Base-by-base conservation (phyloP, 371 early-diverging fungal species). In the Gilbertella persicaria region DNA sequence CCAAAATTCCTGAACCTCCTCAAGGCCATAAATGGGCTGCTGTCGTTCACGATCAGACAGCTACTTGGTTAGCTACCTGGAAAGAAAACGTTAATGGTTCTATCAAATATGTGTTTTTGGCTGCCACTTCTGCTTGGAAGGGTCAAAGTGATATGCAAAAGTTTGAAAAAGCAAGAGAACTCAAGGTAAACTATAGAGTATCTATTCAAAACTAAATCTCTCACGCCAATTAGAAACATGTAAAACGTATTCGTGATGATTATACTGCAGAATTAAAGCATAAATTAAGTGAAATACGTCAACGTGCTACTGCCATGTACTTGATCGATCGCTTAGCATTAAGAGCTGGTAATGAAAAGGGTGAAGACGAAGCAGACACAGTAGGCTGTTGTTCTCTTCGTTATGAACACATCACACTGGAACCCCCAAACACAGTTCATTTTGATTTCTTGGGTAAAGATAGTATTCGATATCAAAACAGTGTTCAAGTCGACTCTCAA, bases 371-470 rank as follows among this genome's bases (percentile, higher is more conserved):
- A 71, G 99, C 99, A 0, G 99, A 98, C 67, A 98, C 99, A 9
- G 99, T 97, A 2, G 98, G 99, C 58, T 98, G 99, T 65, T 98
- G 98, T 69, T 97, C 97, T 1, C 75, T 98, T 39, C 89, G 98
- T 28, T 90, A 69, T 56, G 98, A 98, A 64, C 98, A 98, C 66
- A 82, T 98, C 26, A 80, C 77, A 13, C 76, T 97, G 19, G 88
- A 88, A 41, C 67, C 85, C 43, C 88, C 86, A 19, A 88, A 86
- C 56, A 85, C 71, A 19, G 77, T 98, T 47, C 82, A 86, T 45
- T 93, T 98, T 73, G 99, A 98, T 64, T 98, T 98, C 66, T 71
- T 98, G 66, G 99, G 99, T 78, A 98, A 98, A 69, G 98, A 98
- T 69, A 93, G 93, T 21, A 97, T 98, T 61, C 89, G 97, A 29